Percentiles rank a stretch among this genome's conserved stretches.
phyloP scores from a whole-genome alignment of 2,329 filamentous ascomycete genomes.

The Ceratocystis destructans region DNA sequence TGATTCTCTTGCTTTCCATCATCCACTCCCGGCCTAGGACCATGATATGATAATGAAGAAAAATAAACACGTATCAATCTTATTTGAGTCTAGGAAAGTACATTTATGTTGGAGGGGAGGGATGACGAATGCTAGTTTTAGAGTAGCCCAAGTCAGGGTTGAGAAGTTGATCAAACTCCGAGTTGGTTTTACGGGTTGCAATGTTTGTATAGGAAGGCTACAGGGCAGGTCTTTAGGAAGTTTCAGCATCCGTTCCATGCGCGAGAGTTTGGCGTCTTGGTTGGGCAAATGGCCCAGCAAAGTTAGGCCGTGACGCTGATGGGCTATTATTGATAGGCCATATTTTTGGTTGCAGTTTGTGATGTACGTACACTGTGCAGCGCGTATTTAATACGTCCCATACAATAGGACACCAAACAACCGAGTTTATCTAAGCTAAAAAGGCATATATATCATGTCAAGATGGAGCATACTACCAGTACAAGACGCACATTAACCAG shows the following conservation, averaged over 20 bases:
- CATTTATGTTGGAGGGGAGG: neutral
- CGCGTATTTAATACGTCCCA: neutral
- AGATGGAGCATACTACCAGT: neutral
- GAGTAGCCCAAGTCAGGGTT: neutral
- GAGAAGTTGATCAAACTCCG: neutral
- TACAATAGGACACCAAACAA: neutral
- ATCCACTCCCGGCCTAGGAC: neutral
- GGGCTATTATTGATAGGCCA: neutral
- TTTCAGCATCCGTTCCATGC: neutral
- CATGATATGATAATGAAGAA: neutral
- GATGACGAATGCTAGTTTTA: neutral
- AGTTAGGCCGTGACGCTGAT: neutral
- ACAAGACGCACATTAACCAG: neutral
- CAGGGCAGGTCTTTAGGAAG: neutral
- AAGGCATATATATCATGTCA: neutral
- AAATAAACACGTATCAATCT: neutral
- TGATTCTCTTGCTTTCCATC: neutral
- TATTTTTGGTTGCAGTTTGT: neutral
- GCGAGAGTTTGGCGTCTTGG: neutral
- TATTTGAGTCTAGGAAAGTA: neutral
- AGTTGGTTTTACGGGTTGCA: neutral
- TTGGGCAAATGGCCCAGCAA: neutral
- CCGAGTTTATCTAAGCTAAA: neutral
- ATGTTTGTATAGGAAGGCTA: neutral
- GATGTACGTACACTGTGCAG: neutral